These are phyloP conservation scores for Cokeromyces recurvatus DNA, from an alignment of 371 early-diverging fungal genomes.

Conservation along the genomic window DNA sequence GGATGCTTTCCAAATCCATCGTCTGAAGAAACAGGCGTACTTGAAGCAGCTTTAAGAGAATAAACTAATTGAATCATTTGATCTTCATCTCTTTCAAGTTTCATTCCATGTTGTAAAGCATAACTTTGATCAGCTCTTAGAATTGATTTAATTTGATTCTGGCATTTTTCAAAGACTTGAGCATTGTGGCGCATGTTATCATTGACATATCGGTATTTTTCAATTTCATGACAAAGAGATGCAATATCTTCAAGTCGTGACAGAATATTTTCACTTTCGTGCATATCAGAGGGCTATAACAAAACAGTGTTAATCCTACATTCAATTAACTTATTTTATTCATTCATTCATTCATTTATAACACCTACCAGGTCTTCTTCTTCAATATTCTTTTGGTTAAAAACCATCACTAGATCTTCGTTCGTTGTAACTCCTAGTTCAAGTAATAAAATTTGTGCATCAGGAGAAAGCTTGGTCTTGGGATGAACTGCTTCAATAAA, in stretches of 20 bases:
- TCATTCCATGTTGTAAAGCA: slow-evolving; percentile 42
- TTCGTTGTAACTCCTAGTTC: slow-evolving; percentile 44
- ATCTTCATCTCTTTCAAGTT: slow-evolving; percentile 37
- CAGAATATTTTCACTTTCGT: slow-evolving; percentile 16
- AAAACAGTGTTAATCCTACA: too few species aligned
- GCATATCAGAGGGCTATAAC: background rate
- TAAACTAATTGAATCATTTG: slow-evolving; percentile 53
- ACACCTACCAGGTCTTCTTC: slow-evolving; percentile 7
- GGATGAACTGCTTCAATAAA: slow-evolving; percentile 45
- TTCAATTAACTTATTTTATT: too few species aligned
- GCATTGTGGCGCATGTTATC: slow-evolving; percentile 30
- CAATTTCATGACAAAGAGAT: slow-evolving; percentile 40
- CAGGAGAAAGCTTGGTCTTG: slow-evolving; percentile 41
- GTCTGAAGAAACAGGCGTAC: slow-evolving; percentile 6
- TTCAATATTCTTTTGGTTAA: slow-evolving; percentile 14
- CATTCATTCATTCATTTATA: too few species aligned
- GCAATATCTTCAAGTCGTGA: slow-evolving; percentile 30
- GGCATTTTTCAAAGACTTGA: slow-evolving; percentile 49
- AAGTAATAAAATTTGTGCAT: slow-evolving; percentile 41
- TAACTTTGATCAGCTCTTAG: slow-evolving; percentile 41
- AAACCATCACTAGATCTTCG: slow-evolving; percentile 45
- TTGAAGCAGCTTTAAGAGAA: slow-evolving; percentile 32
- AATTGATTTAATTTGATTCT: slow-evolving; percentile 44
- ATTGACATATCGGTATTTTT: slow-evolving; percentile 38
- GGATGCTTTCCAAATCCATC: slow-evolving; percentile 25